Evolutionary conservation across 2,329 filamentous ascomycete genomes (phyloP), one percentile per base, ranked within the genome.

Genomic region (Lomentospora prolificans): DNA sequence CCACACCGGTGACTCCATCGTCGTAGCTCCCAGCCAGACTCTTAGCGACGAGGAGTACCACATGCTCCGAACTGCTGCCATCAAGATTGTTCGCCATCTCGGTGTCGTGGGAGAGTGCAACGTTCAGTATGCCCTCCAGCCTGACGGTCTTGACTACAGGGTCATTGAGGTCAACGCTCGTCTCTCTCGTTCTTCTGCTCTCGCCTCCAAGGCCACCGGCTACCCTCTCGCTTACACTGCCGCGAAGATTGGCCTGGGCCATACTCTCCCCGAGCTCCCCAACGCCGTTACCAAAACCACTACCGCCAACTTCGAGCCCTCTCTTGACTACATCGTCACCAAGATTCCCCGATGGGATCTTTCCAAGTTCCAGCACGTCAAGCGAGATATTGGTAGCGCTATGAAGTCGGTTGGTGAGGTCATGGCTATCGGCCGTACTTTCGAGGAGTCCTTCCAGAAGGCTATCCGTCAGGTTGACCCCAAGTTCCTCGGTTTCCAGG

Each of bases 391-490:
- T 67, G 94, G 94, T 63, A 95, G 89, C 67, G 87, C 92, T 59
- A 99, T 99, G 94, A 99, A 97, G 78, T 96, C 91, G 24, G 91
- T 99, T 57, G 94, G 94, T 69, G 94, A 99, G 74, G 94, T 99
- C 58, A 99, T 99, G 94, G 94, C 94, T 61, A 97, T 99, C 65
- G 94, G 94, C 62, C 86, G 94, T 71, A 97, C 94, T 28, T 99
- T 97, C 65, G 94, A 99, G 74, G 94, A 99, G 75, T 95, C 90
- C 14, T 95, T 99, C 77, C 94, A 99, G 73, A 99, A 99, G 78
- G 94, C 94, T 60, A 95, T 96, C 67, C 89, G 94, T 58, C 90
- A 96, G 75, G 92, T 99, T 61, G 94, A 99, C 69, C 92, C 94
- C 62, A 83, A 81, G 65, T 97, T 89, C 69, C 74, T 92, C 61